These are phyloP conservation scores for Diplodia seriata DNA, from an alignment of 2,329 filamentous ascomycete genomes.

Conservation along the genomic window DNA sequence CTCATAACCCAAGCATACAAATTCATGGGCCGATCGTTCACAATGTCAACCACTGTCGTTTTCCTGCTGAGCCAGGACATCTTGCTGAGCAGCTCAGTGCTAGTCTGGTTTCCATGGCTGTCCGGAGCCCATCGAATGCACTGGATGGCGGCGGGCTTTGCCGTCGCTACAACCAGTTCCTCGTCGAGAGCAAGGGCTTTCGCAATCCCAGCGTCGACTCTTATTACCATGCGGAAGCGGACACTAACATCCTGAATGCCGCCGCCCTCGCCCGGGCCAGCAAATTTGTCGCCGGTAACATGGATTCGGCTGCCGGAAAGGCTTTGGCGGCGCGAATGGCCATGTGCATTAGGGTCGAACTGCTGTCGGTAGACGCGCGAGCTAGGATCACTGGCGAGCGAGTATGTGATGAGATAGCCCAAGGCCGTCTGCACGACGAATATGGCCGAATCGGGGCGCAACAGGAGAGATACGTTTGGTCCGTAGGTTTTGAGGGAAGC, in stretches of 20 bases:
- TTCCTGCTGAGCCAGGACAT: constrained; percentile 82
- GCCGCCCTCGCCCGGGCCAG: constrained; percentile 78
- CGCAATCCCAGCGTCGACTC: constrained; percentile 93
- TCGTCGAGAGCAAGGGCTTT: constrained; percentile 88
- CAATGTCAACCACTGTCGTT: constrained; percentile 79
- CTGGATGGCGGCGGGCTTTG: constrained; percentile 91
- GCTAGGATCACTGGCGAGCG: constrained; percentile 81
- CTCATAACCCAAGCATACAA: constrained; percentile 89
- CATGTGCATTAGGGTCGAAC: constrained; percentile 64
- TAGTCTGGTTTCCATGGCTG: constrained; percentile 80
- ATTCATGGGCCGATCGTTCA: constrained; percentile 95
- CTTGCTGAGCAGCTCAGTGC: constrained; percentile 84
- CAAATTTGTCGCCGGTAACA: constrained; percentile 48
- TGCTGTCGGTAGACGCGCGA: constrained; percentile 84
- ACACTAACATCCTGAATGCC: constrained; percentile 87
- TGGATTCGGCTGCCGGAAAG: constrained; percentile 47
- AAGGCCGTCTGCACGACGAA: constrained; percentile 86
- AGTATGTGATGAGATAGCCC: constrained; percentile 94
- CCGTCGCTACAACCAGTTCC: constrained; percentile 88
- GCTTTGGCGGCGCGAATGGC: constrained; percentile 59
- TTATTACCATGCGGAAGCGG: constrained; percentile 96
- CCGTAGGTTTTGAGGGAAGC: constrained; percentile 84
- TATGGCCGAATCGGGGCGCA: constrained; percentile 90
- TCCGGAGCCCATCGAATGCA: constrained; percentile 96
- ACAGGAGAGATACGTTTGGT: constrained; percentile 79